Conservation (phyloP, 176 grass and related monocot species). For the Phoenix dactylifera region DNA sequence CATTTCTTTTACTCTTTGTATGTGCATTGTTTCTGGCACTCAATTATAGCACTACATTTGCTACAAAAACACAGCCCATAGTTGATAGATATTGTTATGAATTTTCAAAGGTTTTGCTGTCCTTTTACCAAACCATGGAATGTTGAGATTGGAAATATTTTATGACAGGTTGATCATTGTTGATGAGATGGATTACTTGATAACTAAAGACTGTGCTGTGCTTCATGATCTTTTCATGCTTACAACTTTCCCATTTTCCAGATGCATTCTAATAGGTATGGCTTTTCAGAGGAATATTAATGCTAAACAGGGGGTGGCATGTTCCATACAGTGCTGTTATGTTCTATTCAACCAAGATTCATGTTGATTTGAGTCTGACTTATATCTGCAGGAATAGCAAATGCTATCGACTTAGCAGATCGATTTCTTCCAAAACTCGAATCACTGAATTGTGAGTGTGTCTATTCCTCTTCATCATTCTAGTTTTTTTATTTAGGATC, state of each 20-base stretch:
- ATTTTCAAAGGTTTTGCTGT: no score
- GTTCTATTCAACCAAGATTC: no score
- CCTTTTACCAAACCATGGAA: no score
- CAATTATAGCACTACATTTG: no score
- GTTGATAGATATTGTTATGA: no score
- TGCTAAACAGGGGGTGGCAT: background rate
- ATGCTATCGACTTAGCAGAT: conserved; percentile 90
- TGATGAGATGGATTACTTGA: conserved; percentile 95
- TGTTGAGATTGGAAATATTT: background rate
- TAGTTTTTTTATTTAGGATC: conserved; percentile 9
- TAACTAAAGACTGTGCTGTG: conserved; percentile 75
- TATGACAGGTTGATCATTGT: conserved; percentile 65
- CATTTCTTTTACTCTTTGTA: no score
- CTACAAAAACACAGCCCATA: no score
- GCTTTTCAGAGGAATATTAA: background rate
- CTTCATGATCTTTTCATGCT: conserved; percentile 99
- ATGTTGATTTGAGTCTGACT: no score
- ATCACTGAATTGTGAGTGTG: conserved; percentile 79
- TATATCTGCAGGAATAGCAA: conserved; percentile 74
- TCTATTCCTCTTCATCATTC: background rate
- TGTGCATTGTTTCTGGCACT: background rate
- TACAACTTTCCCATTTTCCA: conserved; percentile 60
- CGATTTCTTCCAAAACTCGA: conserved; percentile 88
- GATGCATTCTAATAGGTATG: conserved; percentile 83
- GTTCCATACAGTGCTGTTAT: no score